Conservation (phyloP, 345 rosid species). For the Pistacia vera region DNA sequence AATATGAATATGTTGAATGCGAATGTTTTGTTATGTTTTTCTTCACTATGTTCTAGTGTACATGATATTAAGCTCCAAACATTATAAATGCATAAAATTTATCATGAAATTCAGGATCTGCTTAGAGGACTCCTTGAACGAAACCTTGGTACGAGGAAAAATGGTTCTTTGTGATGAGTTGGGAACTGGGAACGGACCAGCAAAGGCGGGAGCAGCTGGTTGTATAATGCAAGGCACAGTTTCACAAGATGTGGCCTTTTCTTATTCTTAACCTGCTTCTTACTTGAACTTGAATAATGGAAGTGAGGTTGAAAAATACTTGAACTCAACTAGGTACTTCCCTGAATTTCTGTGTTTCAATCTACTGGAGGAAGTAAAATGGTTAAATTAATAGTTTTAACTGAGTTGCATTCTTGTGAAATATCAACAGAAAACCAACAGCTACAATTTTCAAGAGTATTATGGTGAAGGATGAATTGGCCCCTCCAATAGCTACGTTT, state of each 20-base stretch:
- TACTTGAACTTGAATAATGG: constrained; percentile 12
- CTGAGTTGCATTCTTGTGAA: background rate
- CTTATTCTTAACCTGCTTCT: constrained; percentile 29
- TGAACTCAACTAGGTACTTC: constrained; percentile 26
- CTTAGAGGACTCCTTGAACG: constrained; percentile 6
- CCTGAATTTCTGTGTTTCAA: background rate
- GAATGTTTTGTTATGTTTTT: background rate
- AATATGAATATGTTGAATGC: background rate
- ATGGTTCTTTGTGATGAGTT: constrained; percentile 34
- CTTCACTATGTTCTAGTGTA: too few relatives aligned
- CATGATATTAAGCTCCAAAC: background rate
- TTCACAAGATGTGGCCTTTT: background rate
- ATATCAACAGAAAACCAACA: constrained; percentile 27
- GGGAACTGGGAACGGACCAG: constrained; percentile 3
- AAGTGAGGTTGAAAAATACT: constrained; percentile 7
- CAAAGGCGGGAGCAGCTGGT: constrained; percentile 37
- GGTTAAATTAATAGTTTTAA: background rate
- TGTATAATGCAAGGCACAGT: constrained; percentile 5
- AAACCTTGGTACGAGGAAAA: constrained; percentile 32
- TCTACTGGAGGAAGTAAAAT: background rate
- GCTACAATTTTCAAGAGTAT: constrained; percentile 29
- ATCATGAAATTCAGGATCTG: constrained; percentile 27
- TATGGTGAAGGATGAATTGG: constrained; percentile 7
- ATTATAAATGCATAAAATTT: background rate
- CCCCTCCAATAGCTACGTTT: constrained; percentile 39